Evolutionary conservation across 495 filamentous ascomycete genomes (phyloP).

Genomic region (Saxophila tyrrhenica): DNA sequence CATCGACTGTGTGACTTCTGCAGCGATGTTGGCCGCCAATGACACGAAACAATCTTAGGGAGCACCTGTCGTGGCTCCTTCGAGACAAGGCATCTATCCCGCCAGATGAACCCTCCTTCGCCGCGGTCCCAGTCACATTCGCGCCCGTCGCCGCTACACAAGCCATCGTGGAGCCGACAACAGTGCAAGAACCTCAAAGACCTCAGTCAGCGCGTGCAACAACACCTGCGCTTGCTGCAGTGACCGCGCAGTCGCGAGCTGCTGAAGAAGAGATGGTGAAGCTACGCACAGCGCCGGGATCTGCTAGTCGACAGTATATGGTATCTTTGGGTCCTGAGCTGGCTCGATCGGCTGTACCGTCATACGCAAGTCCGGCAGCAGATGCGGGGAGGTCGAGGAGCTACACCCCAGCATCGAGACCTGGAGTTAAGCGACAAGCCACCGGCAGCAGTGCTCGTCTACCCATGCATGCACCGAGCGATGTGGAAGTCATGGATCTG

Average conservation of each 20-base stretch:
- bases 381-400: background rate
- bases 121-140: conserved; percentile 14
- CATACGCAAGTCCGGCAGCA: background rate
- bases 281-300: conserved; percentile 41
- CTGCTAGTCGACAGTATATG: conserved; percentile 40
- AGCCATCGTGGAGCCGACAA: background rate
- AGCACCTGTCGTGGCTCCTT: conserved; percentile 50
- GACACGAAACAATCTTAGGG: conserved; percentile 53
- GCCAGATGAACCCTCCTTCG: conserved; percentile 9
- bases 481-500: conserved; percentile 58
- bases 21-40: conserved; percentile 35
- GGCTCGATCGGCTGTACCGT: conserved; percentile 8
- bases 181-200: too few species aligned
- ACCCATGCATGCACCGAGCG: background rate
- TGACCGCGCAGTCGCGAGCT: background rate
- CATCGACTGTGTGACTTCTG: too few species aligned
- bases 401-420: background rate
- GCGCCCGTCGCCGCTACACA: conserved; percentile 5
- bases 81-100: conserved; percentile 34
- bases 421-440: background rate
- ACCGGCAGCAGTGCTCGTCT: background rate
- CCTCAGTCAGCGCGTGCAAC: background rate
- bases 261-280: conserved; percentile 42
- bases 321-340: conserved; percentile 23
- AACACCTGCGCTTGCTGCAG: too few species aligned